Evolutionary conservation across 495 filamentous ascomycete species (phyloP).

Genomic region (Acidomyces sp.): DNA sequence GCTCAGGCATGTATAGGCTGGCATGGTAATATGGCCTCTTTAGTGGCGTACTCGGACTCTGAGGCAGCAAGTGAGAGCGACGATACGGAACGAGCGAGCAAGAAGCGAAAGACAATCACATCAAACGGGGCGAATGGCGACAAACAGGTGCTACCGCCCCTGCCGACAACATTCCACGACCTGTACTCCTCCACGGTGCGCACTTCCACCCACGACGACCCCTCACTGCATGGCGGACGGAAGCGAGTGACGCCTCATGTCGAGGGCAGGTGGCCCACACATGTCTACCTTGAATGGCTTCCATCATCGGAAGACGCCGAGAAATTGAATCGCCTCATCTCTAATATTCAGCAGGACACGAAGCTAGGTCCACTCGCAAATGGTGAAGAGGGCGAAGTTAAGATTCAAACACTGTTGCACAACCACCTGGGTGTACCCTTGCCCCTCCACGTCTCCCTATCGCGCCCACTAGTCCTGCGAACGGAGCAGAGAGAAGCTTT

Average conservation of each 20-base stretch:
- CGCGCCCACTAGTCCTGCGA: conserved; percentile 53
- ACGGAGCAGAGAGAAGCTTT: conserved; percentile 55
- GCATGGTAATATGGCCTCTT: too few relatives aligned
- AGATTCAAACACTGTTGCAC: conserved; percentile 54
- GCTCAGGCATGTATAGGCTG: too few relatives aligned
- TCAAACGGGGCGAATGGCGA: conserved; percentile 2
- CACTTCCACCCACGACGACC: conserved; percentile 65
- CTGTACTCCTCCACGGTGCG: conserved; percentile 73
- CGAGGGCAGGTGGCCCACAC: conserved; percentile 82
- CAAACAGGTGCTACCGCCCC: conserved; percentile 60
- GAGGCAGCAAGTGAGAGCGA: conserved; percentile 14
- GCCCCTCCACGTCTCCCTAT: conserved; percentile 84
- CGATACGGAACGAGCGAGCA: conserved; percentile 5
- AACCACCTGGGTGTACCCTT: conserved; percentile 66
- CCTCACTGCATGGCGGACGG: conserved; percentile 69
- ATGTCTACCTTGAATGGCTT: conserved; percentile 72
- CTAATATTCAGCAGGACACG: background rate
- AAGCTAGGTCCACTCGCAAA: background rate
- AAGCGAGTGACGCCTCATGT: conserved; percentile 71
- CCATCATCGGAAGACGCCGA: conserved; percentile 7
- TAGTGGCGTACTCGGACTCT: conserved; percentile 59
- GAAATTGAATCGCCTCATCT: conserved; percentile 7
- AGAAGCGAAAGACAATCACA: conserved; percentile 29
- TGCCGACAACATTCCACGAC: conserved; percentile 73
- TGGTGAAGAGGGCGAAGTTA: conserved; percentile 19